These are phyloP conservation scores for Citrullus colocynthis DNA, from an alignment of 306 rosid genomes.

Conservation along the genomic window DNA sequence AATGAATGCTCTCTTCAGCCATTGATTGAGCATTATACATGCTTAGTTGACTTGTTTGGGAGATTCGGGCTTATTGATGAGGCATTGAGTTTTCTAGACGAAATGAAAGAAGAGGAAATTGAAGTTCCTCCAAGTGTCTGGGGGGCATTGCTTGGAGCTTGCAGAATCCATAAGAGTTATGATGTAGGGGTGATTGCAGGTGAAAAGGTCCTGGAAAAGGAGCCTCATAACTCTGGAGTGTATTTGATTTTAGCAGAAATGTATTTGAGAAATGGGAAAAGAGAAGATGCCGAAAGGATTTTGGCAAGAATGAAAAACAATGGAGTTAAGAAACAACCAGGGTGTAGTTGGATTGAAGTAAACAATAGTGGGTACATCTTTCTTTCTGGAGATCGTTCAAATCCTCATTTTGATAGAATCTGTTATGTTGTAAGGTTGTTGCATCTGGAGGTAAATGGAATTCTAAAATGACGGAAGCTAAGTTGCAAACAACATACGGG, in stretches of 20 bases:
- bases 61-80: conserved; percentile 42
- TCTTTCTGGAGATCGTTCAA: conserved; percentile 38
- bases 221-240: conserved; percentile 39
- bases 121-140: conserved; percentile 38
- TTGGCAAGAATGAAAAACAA: conserved; percentile 31
- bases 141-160: conserved; percentile 54
- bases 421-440: conserved; percentile 18
- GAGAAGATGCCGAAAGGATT: conserved; percentile 25
- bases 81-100: conserved; percentile 22
- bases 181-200: conserved; percentile 30
- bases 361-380: conserved; percentile 23
- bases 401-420: conserved; percentile 18
- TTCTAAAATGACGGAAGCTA: conserved; percentile 6
- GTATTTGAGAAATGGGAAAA: conserved; percentile 17
- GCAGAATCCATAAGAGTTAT: conserved; percentile 37
- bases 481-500: conserved; percentile 1
- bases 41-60: conserved; percentile 39
- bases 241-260: conserved; percentile 40
- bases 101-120: conserved; percentile 26
- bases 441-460: conserved; percentile 17
- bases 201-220: conserved; percentile 26
- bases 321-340: conserved; percentile 50
- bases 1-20: conserved; percentile 22
- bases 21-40: conserved; percentile 33
- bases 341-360: conserved; percentile 45